Conservation (phyloP, 805 yeast genomes). For the Candida pseudofarinosa region DNA sequence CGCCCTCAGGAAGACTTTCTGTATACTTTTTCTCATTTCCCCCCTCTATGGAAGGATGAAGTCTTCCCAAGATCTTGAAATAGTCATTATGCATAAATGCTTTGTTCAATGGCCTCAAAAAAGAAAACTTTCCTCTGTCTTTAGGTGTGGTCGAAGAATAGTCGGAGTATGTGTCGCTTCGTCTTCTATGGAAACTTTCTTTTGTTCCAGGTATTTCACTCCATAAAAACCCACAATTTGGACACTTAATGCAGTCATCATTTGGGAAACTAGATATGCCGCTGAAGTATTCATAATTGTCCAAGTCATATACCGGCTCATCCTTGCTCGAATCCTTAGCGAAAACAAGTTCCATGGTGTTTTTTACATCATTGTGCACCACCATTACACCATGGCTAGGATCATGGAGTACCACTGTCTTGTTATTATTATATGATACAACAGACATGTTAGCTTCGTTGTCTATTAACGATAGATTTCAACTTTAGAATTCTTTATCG, state of each 20-base stretch:
- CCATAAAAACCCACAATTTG: constrained; percentile 31
- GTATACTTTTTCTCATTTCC: neutral
- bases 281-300: neutral
- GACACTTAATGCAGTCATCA: constrained; percentile 15
- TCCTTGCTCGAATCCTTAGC: constrained; percentile 5
- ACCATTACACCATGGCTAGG: constrained; percentile 32
- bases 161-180: neutral
- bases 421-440: constrained; percentile 31
- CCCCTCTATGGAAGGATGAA: constrained; percentile 12
- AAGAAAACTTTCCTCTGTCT: neutral
- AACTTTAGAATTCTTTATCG: too few species aligned
- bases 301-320: neutral
- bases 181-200: neutral
- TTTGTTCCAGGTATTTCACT: constrained; percentile 8
- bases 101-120: constrained; percentile 4
- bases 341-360: constrained; percentile 24
- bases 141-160: neutral
- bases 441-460: constrained; percentile 24
- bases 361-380: constrained; percentile 28
- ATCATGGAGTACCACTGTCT: constrained; percentile 32
- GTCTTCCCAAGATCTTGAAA: constrained; percentile 29
- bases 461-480: too few species aligned
- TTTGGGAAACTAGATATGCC: neutral
- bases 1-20: constrained; percentile 41
- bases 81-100: constrained; percentile 34